These are phyloP conservation scores for Mycosarcoma mackinlayi DNA, from an alignment of 1,284 basidiomycete genomes.

Conservation along the genomic window DNA sequence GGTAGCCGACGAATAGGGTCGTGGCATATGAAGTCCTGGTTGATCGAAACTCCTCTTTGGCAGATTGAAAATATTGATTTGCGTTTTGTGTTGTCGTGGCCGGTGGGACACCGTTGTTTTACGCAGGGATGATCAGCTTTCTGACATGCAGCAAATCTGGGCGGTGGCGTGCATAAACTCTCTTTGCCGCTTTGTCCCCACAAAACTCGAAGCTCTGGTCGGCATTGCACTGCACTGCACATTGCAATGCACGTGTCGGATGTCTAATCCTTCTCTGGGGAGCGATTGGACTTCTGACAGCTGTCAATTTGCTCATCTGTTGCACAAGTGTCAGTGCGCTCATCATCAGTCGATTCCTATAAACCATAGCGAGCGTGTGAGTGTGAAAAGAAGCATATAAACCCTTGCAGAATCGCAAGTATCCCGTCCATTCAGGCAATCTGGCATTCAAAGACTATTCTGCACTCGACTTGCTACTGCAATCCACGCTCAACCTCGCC, in stretches of 20 bases:
- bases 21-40: no score
- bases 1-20: no score
- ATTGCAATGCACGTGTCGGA: conserved; percentile 12
- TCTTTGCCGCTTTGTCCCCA: not conserved
- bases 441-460: not conserved
- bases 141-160: conserved; percentile 4
- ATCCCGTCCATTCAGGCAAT: not conserved
- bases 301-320: conserved; percentile 31
- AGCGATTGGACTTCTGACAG: conserved; percentile 25
- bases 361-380: no score
- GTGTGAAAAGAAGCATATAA: no score
- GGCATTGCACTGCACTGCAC: no score
- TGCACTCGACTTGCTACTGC: not conserved
- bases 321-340: conserved; percentile 15
- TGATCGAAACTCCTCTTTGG: not conserved
- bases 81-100: not conserved
- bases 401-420: not conserved
- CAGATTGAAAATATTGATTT: not conserved
- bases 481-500: not conserved
- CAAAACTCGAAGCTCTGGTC: not conserved
- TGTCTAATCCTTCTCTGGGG: conserved; percentile 15
- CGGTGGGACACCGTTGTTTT: not conserved
- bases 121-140: conserved; percentile 2
- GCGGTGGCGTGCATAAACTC: conserved; percentile 5
- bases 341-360: no score